phyloP scores from a whole-genome alignment of 2,329 filamentous ascomycete genomes.

The Fusarium sp. region DNA sequence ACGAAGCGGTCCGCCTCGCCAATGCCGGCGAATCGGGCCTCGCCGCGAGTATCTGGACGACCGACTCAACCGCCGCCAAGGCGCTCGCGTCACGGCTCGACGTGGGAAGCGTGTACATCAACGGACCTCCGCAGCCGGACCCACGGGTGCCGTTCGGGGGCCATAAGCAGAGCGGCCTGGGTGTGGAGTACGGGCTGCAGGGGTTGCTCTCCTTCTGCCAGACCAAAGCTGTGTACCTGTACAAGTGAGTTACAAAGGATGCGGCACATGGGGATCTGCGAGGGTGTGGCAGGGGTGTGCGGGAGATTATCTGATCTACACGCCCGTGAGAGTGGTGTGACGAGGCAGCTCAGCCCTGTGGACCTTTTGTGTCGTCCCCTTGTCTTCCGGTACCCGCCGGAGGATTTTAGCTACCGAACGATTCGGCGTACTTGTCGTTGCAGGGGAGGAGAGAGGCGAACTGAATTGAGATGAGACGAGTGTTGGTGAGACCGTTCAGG shows the following conservation, averaged over 20 bases:
- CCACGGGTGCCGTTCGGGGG: neutral
- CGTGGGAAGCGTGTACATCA: neutral
- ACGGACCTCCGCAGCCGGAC: neutral
- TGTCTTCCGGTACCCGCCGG: neutral
- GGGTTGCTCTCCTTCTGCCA: neutral
- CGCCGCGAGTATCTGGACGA: neutral
- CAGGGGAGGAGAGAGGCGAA: neutral
- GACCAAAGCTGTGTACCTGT: neutral
- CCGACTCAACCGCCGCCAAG: neutral
- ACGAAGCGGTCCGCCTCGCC: neutral
- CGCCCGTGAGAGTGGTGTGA: neutral
- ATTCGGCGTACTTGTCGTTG: neutral
- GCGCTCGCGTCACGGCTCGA: neutral
- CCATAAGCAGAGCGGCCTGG: neutral
- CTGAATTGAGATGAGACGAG: neutral
- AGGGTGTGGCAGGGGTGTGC: neutral
- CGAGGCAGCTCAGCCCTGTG: neutral
- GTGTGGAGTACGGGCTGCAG: neutral
- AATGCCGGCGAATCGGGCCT: neutral
- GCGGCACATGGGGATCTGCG: neutral
- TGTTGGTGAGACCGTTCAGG: neutral
- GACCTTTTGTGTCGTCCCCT: neutral
- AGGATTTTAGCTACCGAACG: neutral
- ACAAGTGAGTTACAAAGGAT: neutral
- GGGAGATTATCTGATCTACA: neutral